phyloP scores from a whole-genome alignment of 139 green algal species.

The Tetraselmis striata region DNA sequence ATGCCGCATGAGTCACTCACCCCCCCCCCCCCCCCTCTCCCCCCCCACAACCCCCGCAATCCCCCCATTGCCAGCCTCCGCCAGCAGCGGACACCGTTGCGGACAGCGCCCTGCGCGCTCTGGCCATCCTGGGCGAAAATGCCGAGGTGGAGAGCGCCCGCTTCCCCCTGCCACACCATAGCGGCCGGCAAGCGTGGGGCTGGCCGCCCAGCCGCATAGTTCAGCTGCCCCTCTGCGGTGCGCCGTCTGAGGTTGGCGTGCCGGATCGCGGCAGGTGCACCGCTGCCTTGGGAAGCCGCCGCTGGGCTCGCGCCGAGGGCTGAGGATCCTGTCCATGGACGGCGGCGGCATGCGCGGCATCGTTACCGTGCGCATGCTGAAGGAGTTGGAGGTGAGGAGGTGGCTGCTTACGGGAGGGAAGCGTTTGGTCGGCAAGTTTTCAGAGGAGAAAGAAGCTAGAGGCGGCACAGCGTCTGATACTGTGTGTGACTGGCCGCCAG shows the following conservation, averaged over 20 bases:
- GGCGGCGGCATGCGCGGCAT: slow-evolving; percentile 91
- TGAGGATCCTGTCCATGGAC: slow-evolving; percentile 90
- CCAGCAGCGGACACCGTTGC: slow-evolving; percentile 3
- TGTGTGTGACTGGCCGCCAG: too few relatives aligned
- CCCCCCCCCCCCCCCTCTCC: background rate
- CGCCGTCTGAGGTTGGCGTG: too few relatives aligned
- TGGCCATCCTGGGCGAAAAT: slow-evolving; percentile 62
- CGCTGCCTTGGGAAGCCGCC: background rate
- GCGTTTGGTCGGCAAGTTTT: too few relatives aligned
- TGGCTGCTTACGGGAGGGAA: too few relatives aligned
- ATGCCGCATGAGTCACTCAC: background rate
- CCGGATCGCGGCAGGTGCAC: too few relatives aligned
- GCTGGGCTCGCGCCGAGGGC: slow-evolving; percentile 40
- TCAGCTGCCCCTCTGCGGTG: too few relatives aligned
- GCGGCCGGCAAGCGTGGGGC: too few relatives aligned
- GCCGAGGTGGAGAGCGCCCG: background rate
- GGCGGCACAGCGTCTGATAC: too few relatives aligned
- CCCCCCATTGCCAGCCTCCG: background rate
- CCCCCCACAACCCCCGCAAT: background rate
- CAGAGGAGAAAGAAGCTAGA: slow-evolving; percentile 22
- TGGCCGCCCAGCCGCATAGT: too few relatives aligned
- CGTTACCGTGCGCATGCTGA: slow-evolving; percentile 66
- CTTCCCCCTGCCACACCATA: too few relatives aligned
- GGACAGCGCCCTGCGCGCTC: slow-evolving; percentile 47
- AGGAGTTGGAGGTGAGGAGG: slow-evolving; percentile 56